These are phyloP conservation scores for Penicillium bialowiezense DNA, from an alignment of 495 filamentous ascomycete genomes.

Conservation along the genomic window DNA sequence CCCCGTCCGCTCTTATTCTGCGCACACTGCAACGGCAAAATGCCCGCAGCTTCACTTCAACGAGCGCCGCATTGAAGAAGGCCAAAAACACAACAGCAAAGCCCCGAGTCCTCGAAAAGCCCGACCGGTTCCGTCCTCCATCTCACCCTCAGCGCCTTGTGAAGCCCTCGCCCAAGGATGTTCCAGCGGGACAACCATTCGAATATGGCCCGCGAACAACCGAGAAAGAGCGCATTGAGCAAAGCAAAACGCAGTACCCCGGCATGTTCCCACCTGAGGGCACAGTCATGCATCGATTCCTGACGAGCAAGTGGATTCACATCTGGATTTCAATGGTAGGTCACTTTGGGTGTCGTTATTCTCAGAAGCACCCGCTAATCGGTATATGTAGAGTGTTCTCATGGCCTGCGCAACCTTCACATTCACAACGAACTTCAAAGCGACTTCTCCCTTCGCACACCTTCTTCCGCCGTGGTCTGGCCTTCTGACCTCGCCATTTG, in stretches of 20 bases:
- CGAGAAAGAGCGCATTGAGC: slow-evolving; percentile 50
- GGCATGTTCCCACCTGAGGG: slow-evolving; percentile 75
- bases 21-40: slow-evolving; percentile 22
- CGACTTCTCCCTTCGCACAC: slow-evolving; percentile 66
- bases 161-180: slow-evolving; percentile 29
- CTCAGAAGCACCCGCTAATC: too few relatives aligned
- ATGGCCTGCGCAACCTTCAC: slow-evolving; percentile 63
- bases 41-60: slow-evolving; percentile 25
- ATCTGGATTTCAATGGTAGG: slow-evolving; percentile 74
- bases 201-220: slow-evolving; percentile 66
- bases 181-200: slow-evolving; percentile 35
- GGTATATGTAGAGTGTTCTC: slow-evolving; percentile 59
- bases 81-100: slow-evolving; percentile 30
- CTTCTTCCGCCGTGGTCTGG: slow-evolving; percentile 63
- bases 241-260: slow-evolving; percentile 68
- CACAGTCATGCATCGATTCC: slow-evolving; percentile 71
- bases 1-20: slow-evolving; percentile 29
- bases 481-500: slow-evolving; percentile 61
- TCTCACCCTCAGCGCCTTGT: slow-evolving; percentile 69
- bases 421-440: slow-evolving; percentile 67
- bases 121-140: slow-evolving; percentile 78
- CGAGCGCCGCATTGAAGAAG: slow-evolving; percentile 11
- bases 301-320: slow-evolving; percentile 71
- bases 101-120: slow-evolving; percentile 68
- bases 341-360: too few relatives aligned